Base-by-base conservation (phyloP, 768 basidiomycete genomes). In the Amanita polypyramis region DNA sequence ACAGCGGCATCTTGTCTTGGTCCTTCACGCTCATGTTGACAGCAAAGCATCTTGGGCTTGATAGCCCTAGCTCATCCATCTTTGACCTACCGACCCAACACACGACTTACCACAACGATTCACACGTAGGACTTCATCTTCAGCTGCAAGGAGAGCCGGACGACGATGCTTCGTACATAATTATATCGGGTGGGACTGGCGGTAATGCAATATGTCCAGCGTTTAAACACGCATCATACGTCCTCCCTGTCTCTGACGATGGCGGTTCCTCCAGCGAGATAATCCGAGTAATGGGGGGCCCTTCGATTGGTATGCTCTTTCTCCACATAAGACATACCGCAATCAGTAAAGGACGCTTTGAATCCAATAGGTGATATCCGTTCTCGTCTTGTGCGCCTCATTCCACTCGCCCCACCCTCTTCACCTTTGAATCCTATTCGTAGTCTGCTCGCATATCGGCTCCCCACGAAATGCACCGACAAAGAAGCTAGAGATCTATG, bases 261-360 rank as follows among this genome's bases (percentile, higher is more conserved):
- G 94, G 94, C 1, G 94, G 94, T 37, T 92, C 89, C 2, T 95
- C 92, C 2, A 88, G 87, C 54, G 93, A 96, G 70, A 95, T 95
- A 45, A 88, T 93, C 44, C 80, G 93, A 42, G 90, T 93, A 19
- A 72, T 97, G 45, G 87, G 85, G 14, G 88, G 88, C 2, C 86
- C 88, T 17, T 90, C 88, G 29, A 78, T 93, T 57, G 86, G 88
- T 85, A 56, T 50, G 47, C n/a, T n/a, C n/a, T 54, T 30, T 32
- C 37, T 45, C 21, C 30, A 45, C 27, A 17, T 43, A 17, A 48
- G 20, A 23, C n/a, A 27, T 27, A 10, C 9, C 7, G 15, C 10
- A 8, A 5, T 15, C 4, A 40, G 10, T 43, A 12, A 53, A 7
- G 7, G 12, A 20, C 1, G 5, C 21, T 10, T 34, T 27, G 25